Evolutionary conservation across 306 rosid genomes (phyloP).

Genomic region (Medicago lupulina): DNA sequence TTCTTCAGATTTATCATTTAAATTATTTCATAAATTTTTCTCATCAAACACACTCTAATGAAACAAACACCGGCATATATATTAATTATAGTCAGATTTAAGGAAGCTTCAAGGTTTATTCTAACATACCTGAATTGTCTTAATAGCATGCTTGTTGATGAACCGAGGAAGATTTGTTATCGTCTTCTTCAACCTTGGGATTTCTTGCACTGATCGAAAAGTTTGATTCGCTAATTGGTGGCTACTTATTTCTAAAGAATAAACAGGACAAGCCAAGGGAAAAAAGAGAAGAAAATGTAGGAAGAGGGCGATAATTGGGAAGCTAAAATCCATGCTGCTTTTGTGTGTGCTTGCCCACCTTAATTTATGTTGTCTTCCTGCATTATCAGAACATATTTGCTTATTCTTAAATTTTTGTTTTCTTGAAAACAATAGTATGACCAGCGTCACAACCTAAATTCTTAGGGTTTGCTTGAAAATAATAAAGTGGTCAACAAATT

Average conservation of each 20-base stretch:
- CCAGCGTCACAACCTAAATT: too few relatives aligned
- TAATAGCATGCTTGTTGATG: conserved; percentile 76
- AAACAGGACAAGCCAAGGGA: conserved; percentile 53
- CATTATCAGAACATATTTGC: conserved; percentile 39
- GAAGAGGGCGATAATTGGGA: conserved; percentile 51
- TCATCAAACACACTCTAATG: too few relatives aligned
- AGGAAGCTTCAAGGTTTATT: neutral
- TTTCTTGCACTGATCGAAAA: conserved; percentile 1
- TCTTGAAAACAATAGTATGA: too few relatives aligned
- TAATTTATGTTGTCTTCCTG: conserved; percentile 53
- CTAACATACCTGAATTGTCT: conserved; percentile 70
- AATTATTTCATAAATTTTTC: too few relatives aligned
- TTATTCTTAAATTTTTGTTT: conserved; percentile 20
- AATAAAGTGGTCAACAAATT: too few relatives aligned
- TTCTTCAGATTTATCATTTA: too few relatives aligned
- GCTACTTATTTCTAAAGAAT: conserved; percentile 34
- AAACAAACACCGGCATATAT: too few relatives aligned
- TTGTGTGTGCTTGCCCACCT: too few relatives aligned
- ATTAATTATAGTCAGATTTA: too few relatives aligned
- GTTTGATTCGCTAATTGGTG: conserved; percentile 55
- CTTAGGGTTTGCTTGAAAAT: too few relatives aligned
- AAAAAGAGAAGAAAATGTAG: conserved; percentile 59
- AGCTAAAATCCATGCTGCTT: conserved; percentile 62
- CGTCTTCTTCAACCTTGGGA: too few relatives aligned
- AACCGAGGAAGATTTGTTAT: conserved; percentile 44